These are phyloP conservation scores for Sporothrix variecibatus DNA, from an alignment of 2,329 filamentous ascomycete species.

Conservation along the genomic window DNA sequence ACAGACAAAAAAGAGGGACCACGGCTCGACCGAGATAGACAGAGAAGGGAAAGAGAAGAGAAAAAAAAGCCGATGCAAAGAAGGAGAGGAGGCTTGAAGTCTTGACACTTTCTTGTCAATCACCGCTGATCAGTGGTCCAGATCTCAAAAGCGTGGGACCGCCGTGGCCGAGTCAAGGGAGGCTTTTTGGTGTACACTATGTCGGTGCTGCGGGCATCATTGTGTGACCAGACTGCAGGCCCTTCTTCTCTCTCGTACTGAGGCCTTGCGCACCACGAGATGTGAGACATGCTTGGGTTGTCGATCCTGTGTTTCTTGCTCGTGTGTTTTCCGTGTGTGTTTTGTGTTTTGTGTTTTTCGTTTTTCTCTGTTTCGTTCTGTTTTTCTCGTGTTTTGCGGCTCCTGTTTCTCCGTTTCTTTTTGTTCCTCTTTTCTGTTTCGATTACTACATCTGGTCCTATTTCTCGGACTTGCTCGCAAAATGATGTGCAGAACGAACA, in stretches of 20 bases:
- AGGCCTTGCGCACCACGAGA: conserved; percentile 5
- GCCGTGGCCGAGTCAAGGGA: conserved; percentile 2
- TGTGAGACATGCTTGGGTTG: conserved; percentile 3
- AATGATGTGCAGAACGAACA: not conserved
- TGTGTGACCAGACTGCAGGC: not conserved
- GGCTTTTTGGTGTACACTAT: too few relatives aligned
- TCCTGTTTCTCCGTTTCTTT: not conserved
- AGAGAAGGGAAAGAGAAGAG: not conserved
- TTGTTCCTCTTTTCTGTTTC: not conserved
- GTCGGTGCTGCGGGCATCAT: not conserved
- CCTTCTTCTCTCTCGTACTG: not conserved
- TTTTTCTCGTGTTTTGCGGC: not conserved
- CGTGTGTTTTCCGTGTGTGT: not conserved
- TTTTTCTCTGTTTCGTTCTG: not conserved
- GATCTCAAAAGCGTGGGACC: conserved; percentile 4
- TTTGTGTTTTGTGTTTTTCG: not conserved
- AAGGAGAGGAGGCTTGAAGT: not conserved
- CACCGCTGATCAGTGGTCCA: conserved; percentile 1
- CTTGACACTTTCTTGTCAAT: too few relatives aligned
- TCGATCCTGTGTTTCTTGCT: conserved; percentile 5
- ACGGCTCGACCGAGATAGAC: not conserved
- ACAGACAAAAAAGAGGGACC: not conserved
- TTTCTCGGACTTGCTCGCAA: not conserved
- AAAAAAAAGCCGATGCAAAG: not conserved
- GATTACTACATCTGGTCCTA: not conserved